phyloP scores from a whole-genome alignment of 257 asterid genomes.

The Capsicum rhomboideum region DNA sequence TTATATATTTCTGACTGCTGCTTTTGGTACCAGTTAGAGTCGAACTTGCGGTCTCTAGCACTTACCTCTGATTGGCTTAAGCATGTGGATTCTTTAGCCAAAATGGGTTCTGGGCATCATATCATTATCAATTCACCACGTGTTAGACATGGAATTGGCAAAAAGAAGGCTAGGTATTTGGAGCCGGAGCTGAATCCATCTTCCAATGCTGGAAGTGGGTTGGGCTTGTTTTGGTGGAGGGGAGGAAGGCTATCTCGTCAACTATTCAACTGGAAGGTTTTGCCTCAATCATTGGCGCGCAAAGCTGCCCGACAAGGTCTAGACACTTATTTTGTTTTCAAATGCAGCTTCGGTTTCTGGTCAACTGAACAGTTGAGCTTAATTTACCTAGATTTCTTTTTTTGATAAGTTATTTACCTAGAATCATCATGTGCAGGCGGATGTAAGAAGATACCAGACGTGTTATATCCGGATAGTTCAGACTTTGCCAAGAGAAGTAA shows the following conservation, averaged over 20 bases:
- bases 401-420: conserved; percentile 3
- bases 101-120: conserved; percentile 76
- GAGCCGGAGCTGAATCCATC: conserved; percentile 38
- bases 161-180: conserved; percentile 45
- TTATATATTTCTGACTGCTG: conserved; percentile 8
- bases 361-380: conserved; percentile 14
- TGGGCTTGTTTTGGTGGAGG: conserved; percentile 92
- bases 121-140: conserved; percentile 46
- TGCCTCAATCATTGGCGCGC: conserved; percentile 70
- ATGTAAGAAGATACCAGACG: conserved; percentile 67
- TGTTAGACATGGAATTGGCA: conserved; percentile 48
- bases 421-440: conserved; percentile 55
- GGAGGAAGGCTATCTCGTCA: conserved; percentile 83
- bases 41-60: conserved; percentile 67
- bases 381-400: neutral
- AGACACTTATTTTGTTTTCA: conserved; percentile 9
- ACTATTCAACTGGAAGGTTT: conserved; percentile 72
- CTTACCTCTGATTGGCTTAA: conserved; percentile 81
- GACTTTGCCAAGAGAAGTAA: conserved; percentile 77
- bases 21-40: conserved; percentile 66
- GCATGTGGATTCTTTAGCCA: conserved; percentile 67
- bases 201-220: conserved; percentile 55
- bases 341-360: neutral
- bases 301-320: conserved; percentile 98
- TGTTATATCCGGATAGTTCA: conserved; percentile 74